Evolutionary conservation across 768 basidiomycete genomes (phyloP).

Genomic region (Tylopilus subfusipes): DNA sequence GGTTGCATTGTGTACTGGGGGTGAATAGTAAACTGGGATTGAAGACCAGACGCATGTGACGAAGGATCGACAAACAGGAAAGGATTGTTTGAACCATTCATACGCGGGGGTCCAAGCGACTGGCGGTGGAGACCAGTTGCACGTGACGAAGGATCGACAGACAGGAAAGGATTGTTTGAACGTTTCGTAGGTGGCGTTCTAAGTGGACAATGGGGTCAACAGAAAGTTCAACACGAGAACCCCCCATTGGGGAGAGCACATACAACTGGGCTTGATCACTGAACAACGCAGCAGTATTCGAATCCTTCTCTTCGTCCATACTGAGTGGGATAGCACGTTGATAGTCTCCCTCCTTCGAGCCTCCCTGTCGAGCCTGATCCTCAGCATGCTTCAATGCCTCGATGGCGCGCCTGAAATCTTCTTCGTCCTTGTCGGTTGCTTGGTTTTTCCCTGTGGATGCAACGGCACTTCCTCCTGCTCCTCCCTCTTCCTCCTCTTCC

Average conservation of each 20-base stretch:
- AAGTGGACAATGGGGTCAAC: background rate
- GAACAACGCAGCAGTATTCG: constrained; percentile 73
- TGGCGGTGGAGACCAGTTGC: constrained; percentile 64
- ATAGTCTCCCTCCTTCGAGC: constrained; percentile 84
- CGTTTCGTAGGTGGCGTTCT: constrained; percentile 33
- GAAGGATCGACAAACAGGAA: constrained; percentile 64
- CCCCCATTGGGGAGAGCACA: constrained; percentile 29
- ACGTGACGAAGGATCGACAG: constrained; percentile 58
- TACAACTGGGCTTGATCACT: constrained; percentile 77
- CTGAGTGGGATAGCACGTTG: constrained; percentile 79
- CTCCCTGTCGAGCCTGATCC: constrained; percentile 59
- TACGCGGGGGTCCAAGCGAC: too few species aligned
- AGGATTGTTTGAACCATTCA: constrained; percentile 43
- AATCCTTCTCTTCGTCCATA: constrained; percentile 89
- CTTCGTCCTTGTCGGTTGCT: constrained; percentile 63
- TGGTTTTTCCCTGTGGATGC: too few species aligned
- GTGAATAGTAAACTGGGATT: constrained; percentile 75
- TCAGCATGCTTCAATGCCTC: constrained; percentile 76
- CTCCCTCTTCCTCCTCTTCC: constrained; percentile 30
- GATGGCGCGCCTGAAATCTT: constrained; percentile 81
- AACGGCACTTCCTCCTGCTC: too few species aligned
- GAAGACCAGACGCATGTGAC: constrained; percentile 53
- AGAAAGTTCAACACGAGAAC: background rate
- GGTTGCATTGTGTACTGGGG: constrained; percentile 74
- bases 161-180: constrained; percentile 55